These are phyloP conservation scores for Penicillium brasilianum DNA, from an alignment of 2,329 filamentous ascomycete species.

Conservation along the genomic window DNA sequence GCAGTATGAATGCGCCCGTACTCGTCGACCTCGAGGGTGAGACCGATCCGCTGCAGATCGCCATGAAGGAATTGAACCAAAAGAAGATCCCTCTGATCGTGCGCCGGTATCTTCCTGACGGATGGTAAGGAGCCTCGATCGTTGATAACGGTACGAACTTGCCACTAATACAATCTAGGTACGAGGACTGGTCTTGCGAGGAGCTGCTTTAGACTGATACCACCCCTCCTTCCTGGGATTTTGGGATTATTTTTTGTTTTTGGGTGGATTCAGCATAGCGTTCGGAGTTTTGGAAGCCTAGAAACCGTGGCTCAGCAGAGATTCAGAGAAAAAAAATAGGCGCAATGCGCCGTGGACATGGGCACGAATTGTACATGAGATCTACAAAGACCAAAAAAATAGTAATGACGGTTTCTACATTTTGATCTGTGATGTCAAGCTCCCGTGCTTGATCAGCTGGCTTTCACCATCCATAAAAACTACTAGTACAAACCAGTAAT, in stretches of 20 bases:
- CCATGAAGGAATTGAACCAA: slow-evolving; percentile 94
- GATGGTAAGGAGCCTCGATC: slow-evolving; percentile 69
- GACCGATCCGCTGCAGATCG: slow-evolving; percentile 96
- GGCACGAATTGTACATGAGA: slow-evolving; percentile 30
- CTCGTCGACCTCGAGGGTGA: slow-evolving; percentile 96
- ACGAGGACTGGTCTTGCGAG: slow-evolving; percentile 99
- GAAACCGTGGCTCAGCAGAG: slow-evolving; percentile 30
- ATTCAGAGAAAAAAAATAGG: slow-evolving; percentile 25
- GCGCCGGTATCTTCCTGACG: slow-evolving; percentile 92
- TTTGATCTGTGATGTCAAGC: background rate
- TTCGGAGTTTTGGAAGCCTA: slow-evolving; percentile 47
- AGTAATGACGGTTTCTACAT: slow-evolving; percentile 28
- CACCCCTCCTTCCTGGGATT: slow-evolving; percentile 22
- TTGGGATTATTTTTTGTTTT: slow-evolving; percentile 29
- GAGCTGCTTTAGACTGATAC: slow-evolving; percentile 68
- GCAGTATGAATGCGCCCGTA: slow-evolving; percentile 94
- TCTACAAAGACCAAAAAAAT: slow-evolving; percentile 28
- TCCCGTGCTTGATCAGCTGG: background rate
- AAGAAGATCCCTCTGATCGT: slow-evolving; percentile 99
- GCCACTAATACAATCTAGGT: slow-evolving; percentile 58
- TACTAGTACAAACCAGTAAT: background rate
- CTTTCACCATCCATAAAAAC: background rate
- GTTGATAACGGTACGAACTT: slow-evolving; percentile 8
- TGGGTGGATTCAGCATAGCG: slow-evolving; percentile 46
- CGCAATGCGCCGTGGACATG: slow-evolving; percentile 19